Percentiles rank a stretch among this genome's conserved stretches.
Evolutionary conservation across 2,329 filamentous ascomycete genomes (phyloP).

Genomic region (Calonectria pseudoturangicola): DNA sequence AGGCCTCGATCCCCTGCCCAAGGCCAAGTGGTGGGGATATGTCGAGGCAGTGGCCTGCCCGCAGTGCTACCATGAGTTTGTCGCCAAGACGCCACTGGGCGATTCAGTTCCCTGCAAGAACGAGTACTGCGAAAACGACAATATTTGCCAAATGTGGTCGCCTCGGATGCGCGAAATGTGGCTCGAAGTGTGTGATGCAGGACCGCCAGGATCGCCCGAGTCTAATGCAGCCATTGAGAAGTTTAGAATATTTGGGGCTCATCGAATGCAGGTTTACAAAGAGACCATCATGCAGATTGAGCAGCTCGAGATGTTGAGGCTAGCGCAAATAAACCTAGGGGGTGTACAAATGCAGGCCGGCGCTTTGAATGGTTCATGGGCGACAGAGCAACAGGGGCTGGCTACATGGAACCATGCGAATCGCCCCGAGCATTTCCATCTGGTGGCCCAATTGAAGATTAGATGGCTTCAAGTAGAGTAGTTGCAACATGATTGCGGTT

Average conservation of each 20-base stretch:
- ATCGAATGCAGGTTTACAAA: constrained; percentile 55
- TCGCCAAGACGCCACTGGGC: constrained; percentile 55
- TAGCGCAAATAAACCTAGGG: constrained; percentile 1
- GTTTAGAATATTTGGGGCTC: constrained; percentile 54
- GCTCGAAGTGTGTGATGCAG: constrained; percentile 53
- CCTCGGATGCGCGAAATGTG: constrained; percentile 62
- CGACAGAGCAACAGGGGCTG: background rate
- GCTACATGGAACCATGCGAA: background rate
- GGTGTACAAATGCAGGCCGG: background rate
- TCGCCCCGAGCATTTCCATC: background rate
- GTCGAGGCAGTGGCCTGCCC: constrained; percentile 58
- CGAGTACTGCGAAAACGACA: constrained; percentile 47
- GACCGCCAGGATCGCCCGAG: constrained; percentile 50
- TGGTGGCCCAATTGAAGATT: background rate
- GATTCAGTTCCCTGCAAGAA: constrained; percentile 52
- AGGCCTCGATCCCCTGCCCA: constrained; percentile 49
- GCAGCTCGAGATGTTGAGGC: constrained; percentile 54
- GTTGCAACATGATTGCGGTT: background rate
- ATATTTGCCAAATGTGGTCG: constrained; percentile 62
- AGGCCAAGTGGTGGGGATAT: constrained; percentile 61
- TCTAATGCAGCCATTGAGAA: constrained; percentile 50
- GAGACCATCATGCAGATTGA: constrained; percentile 56
- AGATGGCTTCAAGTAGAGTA: constrained; percentile 6
- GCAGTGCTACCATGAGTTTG: constrained; percentile 59
- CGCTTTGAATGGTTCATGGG: background rate